A percentile compares a stretch with the other conserved stretches of the same genome.
Evolutionary conservation across 2,329 filamentous ascomycete genomes (phyloP).

Genomic region (Annulohypoxylon truncatum): DNA sequence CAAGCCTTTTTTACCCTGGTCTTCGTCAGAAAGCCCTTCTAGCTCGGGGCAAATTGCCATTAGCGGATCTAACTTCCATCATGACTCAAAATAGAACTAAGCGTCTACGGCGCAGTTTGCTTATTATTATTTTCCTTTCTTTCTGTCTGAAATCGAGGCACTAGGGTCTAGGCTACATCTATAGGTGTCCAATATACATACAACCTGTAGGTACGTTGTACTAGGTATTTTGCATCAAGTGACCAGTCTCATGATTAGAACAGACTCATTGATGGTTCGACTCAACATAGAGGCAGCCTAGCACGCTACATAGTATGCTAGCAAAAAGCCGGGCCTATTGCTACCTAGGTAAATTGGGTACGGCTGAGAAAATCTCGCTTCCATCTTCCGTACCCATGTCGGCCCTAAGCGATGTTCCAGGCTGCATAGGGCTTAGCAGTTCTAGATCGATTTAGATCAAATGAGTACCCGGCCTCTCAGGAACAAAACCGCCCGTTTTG

Average conservation of each 20-base stretch:
- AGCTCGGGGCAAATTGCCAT: slow-evolving; percentile 13
- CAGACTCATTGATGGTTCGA: neutral
- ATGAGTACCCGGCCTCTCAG: neutral
- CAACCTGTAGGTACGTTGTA: too few species aligned
- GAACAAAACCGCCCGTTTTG: neutral
- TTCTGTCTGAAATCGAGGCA: neutral
- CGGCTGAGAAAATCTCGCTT: neutral
- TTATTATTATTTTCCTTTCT: neutral
- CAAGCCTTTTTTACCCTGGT: slow-evolving; percentile 35
- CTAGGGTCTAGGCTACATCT: neutral
- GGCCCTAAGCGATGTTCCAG: slow-evolving; percentile 7
- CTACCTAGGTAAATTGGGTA: slow-evolving; percentile 3
- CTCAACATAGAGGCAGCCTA: neutral
- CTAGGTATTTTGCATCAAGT: neutral
- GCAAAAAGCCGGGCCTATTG: neutral
- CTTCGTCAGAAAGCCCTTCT: slow-evolving; percentile 14
- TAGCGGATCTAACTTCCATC: slow-evolving; percentile 11
- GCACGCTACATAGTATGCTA: neutral
- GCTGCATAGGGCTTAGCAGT: slow-evolving; percentile 7
- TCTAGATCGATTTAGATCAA: neutral
- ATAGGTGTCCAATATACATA: too few species aligned
- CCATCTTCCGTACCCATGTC: neutral
- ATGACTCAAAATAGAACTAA: neutral
- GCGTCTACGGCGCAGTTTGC: neutral
- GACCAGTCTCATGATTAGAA: slow-evolving; percentile 5